Evolutionary conservation across 2,329 filamentous ascomycete genomes (phyloP), one percentile per base, ranked within the genome.

Genomic region (Sclerotinia borealis): DNA sequence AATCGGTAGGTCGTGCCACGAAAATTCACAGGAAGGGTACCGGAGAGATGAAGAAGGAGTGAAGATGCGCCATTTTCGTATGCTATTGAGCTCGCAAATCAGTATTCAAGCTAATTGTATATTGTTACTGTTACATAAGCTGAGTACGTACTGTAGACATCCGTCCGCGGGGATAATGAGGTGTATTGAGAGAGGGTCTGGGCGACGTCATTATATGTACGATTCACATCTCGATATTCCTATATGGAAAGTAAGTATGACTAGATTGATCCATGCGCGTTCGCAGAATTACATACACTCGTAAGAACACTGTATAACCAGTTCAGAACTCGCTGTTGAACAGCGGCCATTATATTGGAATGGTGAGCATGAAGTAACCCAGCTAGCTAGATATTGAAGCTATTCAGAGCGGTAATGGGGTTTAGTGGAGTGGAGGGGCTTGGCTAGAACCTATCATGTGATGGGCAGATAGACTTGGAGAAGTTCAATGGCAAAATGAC

Each of bases 301-400:
- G 89, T 91, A 64, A 98, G 79, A 63, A 96, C 88, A 77, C 91
- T 95, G 78, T 96, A 96, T 7, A 98, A 86, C 93, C 93, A 98
- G 78, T 92, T 93, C 73, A 98, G 82, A 66, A 96, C 89, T 78
- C 92, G 90, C 77, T 96, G 92, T 72, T 91, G 89, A 74, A 96
- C 90, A 71, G 87, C 85, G 82, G 73, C 73, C 74, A 75, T 75
- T 66, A 25, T 73, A 61, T 45, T 49, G 60, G n/a, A n/a, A n/a
- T n/a, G 29, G 45, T 43, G 34, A 60, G 54, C 22, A 25, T 58
- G 67, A 69, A 70, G 49, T 4, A 29, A 43, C 19, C 36, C n/a
- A 41, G n/a, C 34, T 22, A 34, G 25, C 25, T 29, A 11, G 29
- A 13, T 17, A 9, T 22, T 61, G 56, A 64, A 48, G 48, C 48